phyloP scores from a whole-genome alignment of 179 eudicot species.

The Amaranthus tricolor region DNA sequence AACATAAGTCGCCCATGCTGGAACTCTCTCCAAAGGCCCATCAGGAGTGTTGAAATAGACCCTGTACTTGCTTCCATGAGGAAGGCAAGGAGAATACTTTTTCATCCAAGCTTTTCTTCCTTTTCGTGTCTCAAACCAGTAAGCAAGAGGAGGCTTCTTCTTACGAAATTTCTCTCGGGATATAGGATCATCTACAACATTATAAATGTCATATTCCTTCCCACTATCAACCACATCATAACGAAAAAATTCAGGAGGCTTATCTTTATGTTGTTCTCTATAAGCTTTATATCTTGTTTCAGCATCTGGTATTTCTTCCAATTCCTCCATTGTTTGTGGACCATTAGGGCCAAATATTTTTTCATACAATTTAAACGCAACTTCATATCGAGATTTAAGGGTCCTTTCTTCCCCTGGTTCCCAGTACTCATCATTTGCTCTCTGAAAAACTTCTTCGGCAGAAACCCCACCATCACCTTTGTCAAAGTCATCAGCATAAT shows the following conservation, averaged over 20 bases:
- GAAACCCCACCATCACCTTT: constrained; percentile 86
- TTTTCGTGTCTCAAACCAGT: constrained; percentile 92
- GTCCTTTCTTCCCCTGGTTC: constrained; percentile 94
- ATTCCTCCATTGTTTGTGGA: constrained; percentile 81
- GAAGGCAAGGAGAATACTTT: constrained; percentile 74
- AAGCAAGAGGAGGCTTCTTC: constrained; percentile 86
- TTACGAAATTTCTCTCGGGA: constrained; percentile 61
- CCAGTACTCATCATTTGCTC: constrained; percentile 94
- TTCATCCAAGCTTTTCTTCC: constrained; percentile 96
- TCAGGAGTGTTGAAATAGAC: constrained; percentile 89
- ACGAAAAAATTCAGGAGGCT: constrained; percentile 71
- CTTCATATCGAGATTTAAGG: constrained; percentile 66
- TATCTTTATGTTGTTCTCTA: constrained; percentile 88
- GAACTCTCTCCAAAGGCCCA: constrained; percentile 91
- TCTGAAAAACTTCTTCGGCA: constrained; percentile 60
- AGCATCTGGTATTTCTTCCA: constrained; percentile 90
- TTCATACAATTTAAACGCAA: constrained; percentile 75
- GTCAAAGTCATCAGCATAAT: constrained; percentile 84
- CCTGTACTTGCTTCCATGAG: constrained; percentile 96
- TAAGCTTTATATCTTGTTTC: constrained; percentile 79
- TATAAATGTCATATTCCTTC: constrained; percentile 62
- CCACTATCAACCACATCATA: constrained; percentile 82
- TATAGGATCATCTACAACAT: constrained; percentile 74
- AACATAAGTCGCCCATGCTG: constrained; percentile 98
- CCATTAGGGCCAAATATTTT: constrained; percentile 96